A percentile compares a stretch with the other conserved stretches of the same genome.
These are phyloP conservation scores for Dictyophora rubrovolvata DNA, from an alignment of 768 basidiomycete species.

Conservation along the genomic window DNA sequence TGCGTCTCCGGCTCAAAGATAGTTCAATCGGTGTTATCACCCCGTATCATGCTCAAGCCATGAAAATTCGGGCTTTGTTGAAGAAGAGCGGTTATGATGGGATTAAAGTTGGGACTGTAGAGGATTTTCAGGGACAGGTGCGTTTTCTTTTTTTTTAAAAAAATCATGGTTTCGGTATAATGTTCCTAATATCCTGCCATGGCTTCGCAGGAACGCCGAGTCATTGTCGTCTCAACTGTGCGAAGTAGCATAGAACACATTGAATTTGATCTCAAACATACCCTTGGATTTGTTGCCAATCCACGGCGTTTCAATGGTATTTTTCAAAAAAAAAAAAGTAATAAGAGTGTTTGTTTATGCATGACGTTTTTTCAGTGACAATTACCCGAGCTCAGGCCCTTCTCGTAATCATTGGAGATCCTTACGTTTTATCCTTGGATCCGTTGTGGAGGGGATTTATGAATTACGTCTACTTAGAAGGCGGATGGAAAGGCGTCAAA, in stretches of 20 bases:
- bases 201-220: slow-evolving; percentile 36
- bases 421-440: slow-evolving; percentile 45
- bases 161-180: background rate
- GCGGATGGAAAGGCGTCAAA: slow-evolving; percentile 43
- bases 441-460: slow-evolving; percentile 52
- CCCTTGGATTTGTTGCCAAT: slow-evolving; percentile 49
- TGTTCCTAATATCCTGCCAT: background rate
- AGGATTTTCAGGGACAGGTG: slow-evolving; percentile 34
- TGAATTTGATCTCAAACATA: slow-evolving; percentile 40
- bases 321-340: background rate
- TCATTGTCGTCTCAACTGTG: slow-evolving; percentile 51
- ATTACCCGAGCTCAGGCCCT: slow-evolving; percentile 57
- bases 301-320: slow-evolving; percentile 48
- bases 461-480: slow-evolving; percentile 38
- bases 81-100: slow-evolving; percentile 11
- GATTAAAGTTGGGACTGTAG: slow-evolving; percentile 28
- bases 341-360: background rate
- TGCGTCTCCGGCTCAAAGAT: slow-evolving; percentile 19
- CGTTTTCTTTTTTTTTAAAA: background rate
- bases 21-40: slow-evolving; percentile 29
- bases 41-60: slow-evolving; percentile 30
- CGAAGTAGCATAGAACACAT: slow-evolving; percentile 42
- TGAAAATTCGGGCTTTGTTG: slow-evolving; percentile 22
- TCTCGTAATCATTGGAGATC: slow-evolving; percentile 54
- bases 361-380: slow-evolving; percentile 33